phyloP scores from a whole-genome alignment of 441 rosid species.

The Gossypium schwendimanii region DNA sequence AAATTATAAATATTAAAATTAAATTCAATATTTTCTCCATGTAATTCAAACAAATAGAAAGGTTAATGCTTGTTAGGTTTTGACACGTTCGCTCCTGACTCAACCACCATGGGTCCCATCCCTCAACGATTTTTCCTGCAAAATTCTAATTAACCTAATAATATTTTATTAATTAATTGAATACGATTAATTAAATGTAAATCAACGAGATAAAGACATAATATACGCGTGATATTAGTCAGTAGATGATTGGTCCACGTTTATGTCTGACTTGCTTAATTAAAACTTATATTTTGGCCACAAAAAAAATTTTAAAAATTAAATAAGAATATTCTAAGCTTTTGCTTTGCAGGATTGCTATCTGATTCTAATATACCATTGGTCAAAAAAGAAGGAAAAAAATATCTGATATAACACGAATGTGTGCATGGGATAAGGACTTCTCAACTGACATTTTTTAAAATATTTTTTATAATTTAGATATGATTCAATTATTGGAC shows the following conservation, averaged over 20 bases:
- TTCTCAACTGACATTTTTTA: neutral
- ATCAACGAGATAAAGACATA: neutral
- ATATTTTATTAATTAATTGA: neutral
- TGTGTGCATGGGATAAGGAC: neutral
- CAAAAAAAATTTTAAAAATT: neutral
- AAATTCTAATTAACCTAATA: neutral
- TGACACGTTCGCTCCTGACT: neutral
- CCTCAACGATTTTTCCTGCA: neutral
- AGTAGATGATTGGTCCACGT: conserved; percentile 28
- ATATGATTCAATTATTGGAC: neutral
- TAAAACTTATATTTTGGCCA: neutral
- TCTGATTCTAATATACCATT: neutral
- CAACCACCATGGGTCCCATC: neutral
- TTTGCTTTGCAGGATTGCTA: neutral
- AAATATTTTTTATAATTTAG: too few species aligned
- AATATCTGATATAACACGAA: too few species aligned
- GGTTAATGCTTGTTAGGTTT: too few species aligned
- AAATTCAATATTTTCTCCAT: too few species aligned
- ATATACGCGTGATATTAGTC: conserved; percentile 23
- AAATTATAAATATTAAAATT: too few species aligned
- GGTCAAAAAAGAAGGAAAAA: too few species aligned
- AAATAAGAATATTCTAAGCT: neutral
- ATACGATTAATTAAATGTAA: neutral
- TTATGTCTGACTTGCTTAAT: too few species aligned
- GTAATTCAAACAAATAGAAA: too few species aligned